Evolutionary conservation across 345 rosid species (phyloP).

Genomic region (Bruguiera gymnorhiza): DNA sequence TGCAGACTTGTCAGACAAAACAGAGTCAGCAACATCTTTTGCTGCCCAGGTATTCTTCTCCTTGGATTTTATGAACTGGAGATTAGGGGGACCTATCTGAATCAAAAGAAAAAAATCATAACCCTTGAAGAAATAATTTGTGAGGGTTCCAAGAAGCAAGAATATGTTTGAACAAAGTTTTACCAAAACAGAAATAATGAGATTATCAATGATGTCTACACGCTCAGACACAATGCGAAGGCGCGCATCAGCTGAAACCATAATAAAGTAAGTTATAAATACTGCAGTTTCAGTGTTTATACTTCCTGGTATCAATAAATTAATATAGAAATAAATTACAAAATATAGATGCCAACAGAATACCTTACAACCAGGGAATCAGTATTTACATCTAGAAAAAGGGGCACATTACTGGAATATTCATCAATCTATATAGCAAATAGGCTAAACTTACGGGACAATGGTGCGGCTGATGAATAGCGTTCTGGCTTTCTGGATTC

Average conservation of each 20-base stretch:
- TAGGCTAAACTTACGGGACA: constrained; percentile 61
- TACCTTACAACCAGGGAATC: too few relatives aligned
- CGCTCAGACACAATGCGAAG: constrained; percentile 86
- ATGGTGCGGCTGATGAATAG: constrained; percentile 92
- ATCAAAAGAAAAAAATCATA: constrained; percentile 37
- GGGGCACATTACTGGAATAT: neutral
- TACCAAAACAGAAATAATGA: constrained; percentile 81
- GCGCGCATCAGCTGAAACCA: constrained; percentile 74
- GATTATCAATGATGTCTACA: constrained; percentile 80
- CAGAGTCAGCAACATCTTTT: constrained; percentile 89
- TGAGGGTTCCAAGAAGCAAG: constrained; percentile 2
- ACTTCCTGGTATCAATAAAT: neutral
- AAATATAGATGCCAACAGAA: neutral
- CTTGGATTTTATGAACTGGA: constrained; percentile 60
- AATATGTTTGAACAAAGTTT: constrained; percentile 15
- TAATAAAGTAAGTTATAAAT: neutral
- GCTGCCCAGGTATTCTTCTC: constrained; percentile 83
- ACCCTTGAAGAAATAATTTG: constrained; percentile 14
- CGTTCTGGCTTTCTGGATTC: constrained; percentile 97
- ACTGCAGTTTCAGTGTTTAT: neutral
- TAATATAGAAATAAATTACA: neutral
- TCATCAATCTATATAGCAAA: constrained; percentile 5
- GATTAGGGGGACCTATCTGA: constrained; percentile 98
- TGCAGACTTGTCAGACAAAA: constrained; percentile 85
- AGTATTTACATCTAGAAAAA: neutral